These are phyloP conservation scores for Xerophyta viscosa DNA, from an alignment of 106 monocot genomes.

Conservation along the genomic window DNA sequence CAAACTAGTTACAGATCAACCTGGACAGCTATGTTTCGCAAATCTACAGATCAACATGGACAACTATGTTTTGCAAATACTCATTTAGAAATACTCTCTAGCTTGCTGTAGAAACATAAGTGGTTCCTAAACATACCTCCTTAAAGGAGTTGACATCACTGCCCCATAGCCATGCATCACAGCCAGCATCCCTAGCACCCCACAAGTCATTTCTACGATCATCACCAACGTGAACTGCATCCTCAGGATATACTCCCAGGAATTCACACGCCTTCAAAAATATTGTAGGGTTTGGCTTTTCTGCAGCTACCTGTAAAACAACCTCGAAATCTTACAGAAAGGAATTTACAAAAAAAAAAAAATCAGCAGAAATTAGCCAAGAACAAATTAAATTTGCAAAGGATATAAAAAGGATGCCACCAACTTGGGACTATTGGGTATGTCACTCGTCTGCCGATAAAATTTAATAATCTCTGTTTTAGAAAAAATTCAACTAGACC, in stretches of 20 bases:
- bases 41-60: too few species aligned
- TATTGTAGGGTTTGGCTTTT: conserved; percentile 97
- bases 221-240: conserved; percentile 93
- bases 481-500: too few species aligned
- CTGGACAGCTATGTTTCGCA: too few species aligned
- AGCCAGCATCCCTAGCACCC: conserved; percentile 97
- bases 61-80: not conserved
- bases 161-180: conserved; percentile 99
- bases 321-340: too few species aligned
- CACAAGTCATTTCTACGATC: conserved; percentile 94
- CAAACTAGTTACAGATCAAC: too few species aligned
- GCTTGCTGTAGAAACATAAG: not conserved
- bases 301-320: conserved; percentile 73
- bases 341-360: too few species aligned
- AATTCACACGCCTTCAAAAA: conserved; percentile 92
- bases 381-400: not conserved
- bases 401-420: too few species aligned
- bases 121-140: conserved; percentile 42
- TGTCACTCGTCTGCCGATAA: too few species aligned
- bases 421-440: too few species aligned
- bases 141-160: conserved; percentile 87
- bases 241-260: conserved; percentile 88
- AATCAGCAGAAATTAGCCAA: too few species aligned
- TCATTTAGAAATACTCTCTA: too few species aligned
- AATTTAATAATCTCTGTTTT: too few species aligned